phyloP scores from a whole-genome alignment of 305 asterid genomes.

The Lippia alba region DNA sequence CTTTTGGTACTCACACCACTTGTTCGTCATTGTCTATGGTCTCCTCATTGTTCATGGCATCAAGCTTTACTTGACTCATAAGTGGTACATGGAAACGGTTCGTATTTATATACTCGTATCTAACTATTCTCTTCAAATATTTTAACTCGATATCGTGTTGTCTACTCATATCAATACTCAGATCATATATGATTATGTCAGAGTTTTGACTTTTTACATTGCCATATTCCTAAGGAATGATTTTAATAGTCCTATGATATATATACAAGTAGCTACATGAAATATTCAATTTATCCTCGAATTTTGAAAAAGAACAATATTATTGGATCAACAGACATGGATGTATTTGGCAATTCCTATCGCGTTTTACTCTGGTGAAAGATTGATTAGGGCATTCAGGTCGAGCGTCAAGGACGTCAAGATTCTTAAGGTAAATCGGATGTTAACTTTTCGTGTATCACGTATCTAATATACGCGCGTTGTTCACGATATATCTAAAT shows the following conservation, averaged over 20 bases:
- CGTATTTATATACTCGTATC: constrained; percentile 24
- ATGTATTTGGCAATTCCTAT: constrained; percentile 74
- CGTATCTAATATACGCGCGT: background rate
- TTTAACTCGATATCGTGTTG: background rate
- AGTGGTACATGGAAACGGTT: constrained; percentile 77
- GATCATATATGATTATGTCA: background rate
- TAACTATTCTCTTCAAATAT: too few species aligned
- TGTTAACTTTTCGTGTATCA: background rate
- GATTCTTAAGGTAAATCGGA: constrained; percentile 62
- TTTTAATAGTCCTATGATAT: too few species aligned
- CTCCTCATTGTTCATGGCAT: constrained; percentile 77
- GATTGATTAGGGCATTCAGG: constrained; percentile 67
- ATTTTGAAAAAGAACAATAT: background rate
- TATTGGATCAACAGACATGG: constrained; percentile 62
- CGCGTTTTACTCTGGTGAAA: constrained; percentile 62
- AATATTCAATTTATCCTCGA: background rate
- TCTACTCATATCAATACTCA: background rate
- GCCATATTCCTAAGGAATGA: too few species aligned
- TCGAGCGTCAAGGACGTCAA: constrained; percentile 73
- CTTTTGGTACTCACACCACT: constrained; percentile 92
- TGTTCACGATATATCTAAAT: background rate
- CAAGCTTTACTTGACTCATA: constrained; percentile 67
- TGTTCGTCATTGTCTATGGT: constrained; percentile 68
- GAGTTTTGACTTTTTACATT: too few species aligned
- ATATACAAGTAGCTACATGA: too few species aligned